Conservation (phyloP, 139 green algal species). For the Chlamydomonas sphaeroides region DNA sequence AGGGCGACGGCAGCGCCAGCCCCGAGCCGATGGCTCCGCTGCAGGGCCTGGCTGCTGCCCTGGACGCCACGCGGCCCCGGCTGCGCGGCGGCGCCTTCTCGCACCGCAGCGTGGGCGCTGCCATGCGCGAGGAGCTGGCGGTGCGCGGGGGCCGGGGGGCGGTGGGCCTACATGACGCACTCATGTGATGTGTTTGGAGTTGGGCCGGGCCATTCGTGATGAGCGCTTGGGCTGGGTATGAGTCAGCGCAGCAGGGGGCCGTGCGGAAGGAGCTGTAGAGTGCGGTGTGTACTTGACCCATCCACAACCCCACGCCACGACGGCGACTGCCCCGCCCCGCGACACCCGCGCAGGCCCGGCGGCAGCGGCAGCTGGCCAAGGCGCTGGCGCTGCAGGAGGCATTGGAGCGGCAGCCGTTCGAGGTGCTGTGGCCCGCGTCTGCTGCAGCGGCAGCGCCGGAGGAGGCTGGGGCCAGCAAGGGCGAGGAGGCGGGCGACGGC, state of each 20-base stretch:
- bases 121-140: conserved; percentile 8
- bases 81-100: not conserved
- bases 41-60: not conserved
- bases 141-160: not conserved
- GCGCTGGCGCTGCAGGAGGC: conserved; percentile 1
- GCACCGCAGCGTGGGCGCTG: conserved; percentile 18
- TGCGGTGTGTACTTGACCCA: not conserved
- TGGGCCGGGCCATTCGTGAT: too few species aligned
- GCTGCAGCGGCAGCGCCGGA: not conserved
- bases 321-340: too few species aligned
- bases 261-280: not conserved
- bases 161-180: too few species aligned
- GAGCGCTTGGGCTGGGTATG: too few species aligned
- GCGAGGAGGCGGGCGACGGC: not conserved
- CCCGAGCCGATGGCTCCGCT: conserved; percentile 3
- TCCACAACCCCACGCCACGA: not conserved
- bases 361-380: conserved; percentile 31
- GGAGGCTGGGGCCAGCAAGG: not conserved
- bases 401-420: conserved; percentile 1
- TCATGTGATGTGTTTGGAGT: too few species aligned
- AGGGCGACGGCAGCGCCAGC: too few species aligned
- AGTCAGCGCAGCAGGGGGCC: not conserved
- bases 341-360: not conserved
- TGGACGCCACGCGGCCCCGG: not conserved
- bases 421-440: conserved; percentile 22